These are phyloP conservation scores for Coniophora puteana DNA, from an alignment of 1,284 basidiomycete species.

Conservation along the genomic window DNA sequence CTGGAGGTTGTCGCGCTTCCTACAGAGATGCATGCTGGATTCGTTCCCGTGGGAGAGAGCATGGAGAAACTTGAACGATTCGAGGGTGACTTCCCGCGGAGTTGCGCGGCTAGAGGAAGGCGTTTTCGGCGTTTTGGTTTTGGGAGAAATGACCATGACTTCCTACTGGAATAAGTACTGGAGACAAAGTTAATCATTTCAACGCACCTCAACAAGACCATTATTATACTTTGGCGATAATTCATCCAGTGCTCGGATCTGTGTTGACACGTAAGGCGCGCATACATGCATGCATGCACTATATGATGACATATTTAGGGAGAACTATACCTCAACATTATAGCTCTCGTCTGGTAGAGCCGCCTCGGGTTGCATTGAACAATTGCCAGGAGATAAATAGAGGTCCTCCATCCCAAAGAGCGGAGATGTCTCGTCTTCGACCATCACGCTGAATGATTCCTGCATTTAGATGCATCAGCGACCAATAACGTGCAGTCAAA, in stretches of 20 bases:
- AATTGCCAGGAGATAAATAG: too few species aligned
- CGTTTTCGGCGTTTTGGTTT: constrained; percentile 15
- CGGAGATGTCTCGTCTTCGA: too few species aligned
- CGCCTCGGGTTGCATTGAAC: neutral
- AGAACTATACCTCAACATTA: constrained; percentile 32
- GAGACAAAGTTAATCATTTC: neutral
- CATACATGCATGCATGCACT: constrained; percentile 2
- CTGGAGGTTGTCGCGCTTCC: constrained; percentile 19
- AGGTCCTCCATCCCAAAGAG: too few species aligned
- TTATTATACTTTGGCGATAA: constrained; percentile 38
- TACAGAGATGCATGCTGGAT: constrained; percentile 4
- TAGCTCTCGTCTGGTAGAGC: constrained; percentile 36
- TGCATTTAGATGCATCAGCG: too few species aligned
- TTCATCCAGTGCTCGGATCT: constrained; percentile 31
- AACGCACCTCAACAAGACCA: constrained; percentile 37
- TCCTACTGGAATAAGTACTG: constrained; percentile 26
- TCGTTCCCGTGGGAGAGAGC: neutral
- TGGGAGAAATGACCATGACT: constrained; percentile 37
- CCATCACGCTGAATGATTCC: too few species aligned
- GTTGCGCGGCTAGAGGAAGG: neutral
- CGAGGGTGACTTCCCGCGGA: neutral
- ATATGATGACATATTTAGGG: neutral
- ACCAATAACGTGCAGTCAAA: too few species aligned
- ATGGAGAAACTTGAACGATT: constrained; percentile 12
- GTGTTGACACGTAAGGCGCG: constrained; percentile 18